phyloP scores from a whole-genome alignment of 2,329 filamentous ascomycete genomes.

The Leptographium radiaticola region DNA sequence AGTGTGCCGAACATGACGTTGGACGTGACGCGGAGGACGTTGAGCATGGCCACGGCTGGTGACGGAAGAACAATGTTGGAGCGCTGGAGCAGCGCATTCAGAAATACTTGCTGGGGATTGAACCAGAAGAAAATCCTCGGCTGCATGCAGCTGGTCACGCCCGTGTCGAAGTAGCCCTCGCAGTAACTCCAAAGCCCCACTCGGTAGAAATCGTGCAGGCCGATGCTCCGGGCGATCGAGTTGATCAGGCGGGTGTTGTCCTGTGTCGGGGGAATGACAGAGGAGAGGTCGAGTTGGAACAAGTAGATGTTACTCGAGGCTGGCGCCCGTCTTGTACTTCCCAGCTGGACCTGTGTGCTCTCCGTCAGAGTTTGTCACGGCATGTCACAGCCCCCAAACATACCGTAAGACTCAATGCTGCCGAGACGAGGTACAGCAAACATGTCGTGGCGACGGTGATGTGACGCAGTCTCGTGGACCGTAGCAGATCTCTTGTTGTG shows the following conservation, averaged over 20 bases:
- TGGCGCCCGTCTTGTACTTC: constrained; percentile 50
- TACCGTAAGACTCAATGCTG: neutral
- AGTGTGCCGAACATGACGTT: constrained; percentile 87
- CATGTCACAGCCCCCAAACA: neutral
- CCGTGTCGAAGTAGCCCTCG: constrained; percentile 65
- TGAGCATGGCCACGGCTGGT: constrained; percentile 59
- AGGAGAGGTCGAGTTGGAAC: constrained; percentile 67
- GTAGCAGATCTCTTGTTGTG: neutral
- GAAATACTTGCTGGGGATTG: constrained; percentile 72
- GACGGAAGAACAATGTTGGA: constrained; percentile 72
- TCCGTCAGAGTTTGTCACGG: neutral
- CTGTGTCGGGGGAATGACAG: constrained; percentile 63
- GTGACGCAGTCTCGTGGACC: neutral
- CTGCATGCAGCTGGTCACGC: constrained; percentile 62
- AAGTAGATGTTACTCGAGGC: constrained; percentile 66
- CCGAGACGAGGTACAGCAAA: neutral
- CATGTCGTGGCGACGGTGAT: neutral
- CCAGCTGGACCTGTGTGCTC: constrained; percentile 31
- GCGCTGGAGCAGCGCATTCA: constrained; percentile 67
- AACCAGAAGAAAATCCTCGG: constrained; percentile 73
- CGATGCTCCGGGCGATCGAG: constrained; percentile 72
- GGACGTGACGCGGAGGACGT: constrained; percentile 60
- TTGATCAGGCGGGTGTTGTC: constrained; percentile 68
- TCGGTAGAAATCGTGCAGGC: constrained; percentile 88
- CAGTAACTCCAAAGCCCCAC: constrained; percentile 89